phyloP scores from a whole-genome alignment of 1,139 yeast species.

The Taiozyma sp. region DNA sequence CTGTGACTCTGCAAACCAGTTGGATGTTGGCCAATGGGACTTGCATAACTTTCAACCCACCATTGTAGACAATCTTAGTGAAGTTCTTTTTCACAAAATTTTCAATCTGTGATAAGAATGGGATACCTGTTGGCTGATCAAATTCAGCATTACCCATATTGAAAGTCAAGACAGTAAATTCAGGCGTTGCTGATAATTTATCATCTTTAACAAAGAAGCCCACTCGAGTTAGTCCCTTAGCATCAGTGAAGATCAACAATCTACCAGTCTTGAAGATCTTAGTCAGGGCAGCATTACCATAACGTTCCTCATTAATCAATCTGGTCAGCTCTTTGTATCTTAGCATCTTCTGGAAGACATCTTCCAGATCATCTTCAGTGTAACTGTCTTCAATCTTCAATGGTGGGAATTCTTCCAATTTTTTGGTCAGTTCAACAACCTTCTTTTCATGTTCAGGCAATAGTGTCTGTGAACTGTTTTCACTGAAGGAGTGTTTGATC shows the following conservation, averaged over 20 bases:
- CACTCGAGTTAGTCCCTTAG: conserved; percentile 35
- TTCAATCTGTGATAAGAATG: conserved; percentile 44
- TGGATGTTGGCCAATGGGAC: conserved; percentile 47
- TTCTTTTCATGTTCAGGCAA: conserved; percentile 81
- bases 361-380: conserved; percentile 40
- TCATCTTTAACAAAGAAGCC: conserved; percentile 52
- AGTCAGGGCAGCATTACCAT: conserved; percentile 42
- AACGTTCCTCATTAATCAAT: conserved; percentile 43
- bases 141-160: conserved; percentile 35
- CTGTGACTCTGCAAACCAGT: conserved; percentile 42
- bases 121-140: conserved; percentile 36
- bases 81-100: conserved; percentile 29
- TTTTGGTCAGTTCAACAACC: conserved; percentile 47
- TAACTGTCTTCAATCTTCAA: conserved; percentile 36
- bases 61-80: conserved; percentile 31
- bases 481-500: conserved; percentile 95
- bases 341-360: conserved; percentile 34
- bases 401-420: conserved; percentile 38
- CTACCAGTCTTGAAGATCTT: conserved; percentile 54
- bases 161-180: conserved; percentile 38
- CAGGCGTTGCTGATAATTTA: conserved; percentile 21
- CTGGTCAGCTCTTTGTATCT: conserved; percentile 41
- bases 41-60: conserved; percentile 33
- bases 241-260: conserved; percentile 54
- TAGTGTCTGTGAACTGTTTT: conserved; percentile 79